Evolutionary conservation across 352 stramenopile species (phyloP), one percentile per base, ranked within the genome.

Genomic region (Phytopythium helicoides): DNA sequence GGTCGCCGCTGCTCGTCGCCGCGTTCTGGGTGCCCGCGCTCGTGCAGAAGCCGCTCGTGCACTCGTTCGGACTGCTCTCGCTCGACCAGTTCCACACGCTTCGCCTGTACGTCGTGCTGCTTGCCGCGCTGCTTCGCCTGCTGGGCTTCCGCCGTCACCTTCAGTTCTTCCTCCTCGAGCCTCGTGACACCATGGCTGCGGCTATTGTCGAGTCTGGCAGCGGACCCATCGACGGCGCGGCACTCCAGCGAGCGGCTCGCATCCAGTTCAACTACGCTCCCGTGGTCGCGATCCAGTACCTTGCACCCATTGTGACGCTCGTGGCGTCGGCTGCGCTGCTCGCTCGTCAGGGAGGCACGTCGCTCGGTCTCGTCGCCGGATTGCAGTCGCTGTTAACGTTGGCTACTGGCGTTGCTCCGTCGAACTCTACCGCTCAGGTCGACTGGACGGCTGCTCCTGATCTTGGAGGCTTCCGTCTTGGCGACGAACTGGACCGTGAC

Each of bases 261-360:
- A 65, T 92, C 39, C 82, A 89, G 63, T 90, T 92, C 65, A 88
- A 88, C 66, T 92, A 90, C 55, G 57, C 84, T 11, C 82, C 82
- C 16, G 81, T 92, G 54, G 81, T 92, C 49, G 75, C 79, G 6
- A 60, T 92, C 34, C 82, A 92, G 62, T 92, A 88, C 61, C 57
- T 92, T n/a, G 73, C 82, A 14, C 82, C 82, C 0, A 56, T 76
- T 12, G 68, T 62, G 35, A 59, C 66, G 0, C 56, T 86, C 23
- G 11, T 88, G 15, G 66, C 73, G 6, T 64, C 64, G 1, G 62
- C 60, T n/a, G 56, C 86, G 46, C 58, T 90, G 26, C 59, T 88
- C 7, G 66, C 72, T 42, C 70, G 75, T 18, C 81, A 92, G 55
- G 84, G 76, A 0, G 62, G 60, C 0, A 81, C 66, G 15, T 74